Percentiles rank a stretch among this genome's conserved stretches.
Conservation (phyloP, 2,329 filamentous ascomycete genomes). For the Fusarium mangiferae region DNA sequence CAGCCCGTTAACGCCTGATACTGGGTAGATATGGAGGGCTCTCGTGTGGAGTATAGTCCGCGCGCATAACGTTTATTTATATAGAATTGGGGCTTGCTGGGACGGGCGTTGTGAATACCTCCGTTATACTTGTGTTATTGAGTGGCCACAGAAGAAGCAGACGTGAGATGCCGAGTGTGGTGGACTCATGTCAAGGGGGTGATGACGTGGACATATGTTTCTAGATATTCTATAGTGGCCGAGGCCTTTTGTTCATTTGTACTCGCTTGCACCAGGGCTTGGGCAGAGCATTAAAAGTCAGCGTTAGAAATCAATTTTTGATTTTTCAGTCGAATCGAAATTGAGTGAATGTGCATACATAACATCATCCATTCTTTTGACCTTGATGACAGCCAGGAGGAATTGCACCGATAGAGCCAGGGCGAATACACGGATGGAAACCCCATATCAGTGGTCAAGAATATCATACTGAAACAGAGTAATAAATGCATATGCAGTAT, state of each 20-base stretch:
- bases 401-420: background rate
- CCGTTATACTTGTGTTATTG: constrained; percentile 5
- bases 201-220: constrained; percentile 36
- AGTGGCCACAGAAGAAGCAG: constrained; percentile 4
- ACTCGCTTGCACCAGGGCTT: constrained; percentile 24
- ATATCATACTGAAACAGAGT: background rate
- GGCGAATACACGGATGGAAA: background rate
- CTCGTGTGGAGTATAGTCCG: constrained; percentile 30
- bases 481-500: constrained; percentile 1
- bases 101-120: constrained; percentile 16
- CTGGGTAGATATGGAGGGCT: constrained; percentile 9
- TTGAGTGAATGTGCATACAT: background rate
- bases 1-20: constrained; percentile 50
- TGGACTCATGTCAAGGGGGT: constrained; percentile 16
- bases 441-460: background rate
- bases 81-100: constrained; percentile 11
- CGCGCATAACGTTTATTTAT: constrained; percentile 44
- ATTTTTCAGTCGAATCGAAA: background rate
- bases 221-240: constrained; percentile 40
- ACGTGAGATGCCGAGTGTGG: constrained; percentile 1
- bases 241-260: constrained; percentile 31
- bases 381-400: background rate
- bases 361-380: background rate
- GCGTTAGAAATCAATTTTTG: constrained; percentile 39
- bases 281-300: constrained; percentile 38